Percentiles rank a stretch among this genome's conserved stretches.
Evolutionary conservation across 1,284 basidiomycete genomes (phyloP).

Genomic region (Amylostereum chailletii): DNA sequence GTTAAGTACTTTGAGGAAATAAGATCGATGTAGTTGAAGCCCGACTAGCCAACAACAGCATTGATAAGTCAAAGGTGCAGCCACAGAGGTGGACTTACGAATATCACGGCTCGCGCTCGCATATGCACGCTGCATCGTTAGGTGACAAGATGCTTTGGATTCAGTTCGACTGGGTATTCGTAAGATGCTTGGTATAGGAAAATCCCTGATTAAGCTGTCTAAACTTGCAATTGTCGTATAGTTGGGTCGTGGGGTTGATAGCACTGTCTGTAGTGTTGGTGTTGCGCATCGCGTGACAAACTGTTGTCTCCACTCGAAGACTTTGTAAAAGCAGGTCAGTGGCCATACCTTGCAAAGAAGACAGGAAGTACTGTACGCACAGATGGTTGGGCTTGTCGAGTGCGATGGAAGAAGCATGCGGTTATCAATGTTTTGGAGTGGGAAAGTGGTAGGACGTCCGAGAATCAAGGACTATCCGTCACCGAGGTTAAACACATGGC

Average conservation of each 20-base stretch:
- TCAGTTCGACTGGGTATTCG: conserved; percentile 15
- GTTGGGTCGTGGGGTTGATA: conserved; percentile 14
- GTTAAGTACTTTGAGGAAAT: conserved; percentile 63
- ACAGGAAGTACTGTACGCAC: conserved; percentile 4
- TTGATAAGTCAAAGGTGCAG: conserved; percentile 4
- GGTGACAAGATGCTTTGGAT: conserved; percentile 13
- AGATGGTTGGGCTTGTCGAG: conserved; percentile 1
- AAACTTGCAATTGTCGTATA: conserved; percentile 20
- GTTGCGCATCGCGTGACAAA: conserved; percentile 20
- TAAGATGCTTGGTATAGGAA: conserved; percentile 17
- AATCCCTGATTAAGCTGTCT: conserved; percentile 21
- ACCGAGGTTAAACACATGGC: background rate
- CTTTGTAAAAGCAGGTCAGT: conserved; percentile 9
- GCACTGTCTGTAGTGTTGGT: conserved; percentile 18
- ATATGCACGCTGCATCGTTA: conserved; percentile 19
- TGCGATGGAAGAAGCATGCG: background rate
- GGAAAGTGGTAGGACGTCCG: conserved; percentile 28
- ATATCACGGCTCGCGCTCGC: conserved; percentile 45
- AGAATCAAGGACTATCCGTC: conserved; percentile 1
- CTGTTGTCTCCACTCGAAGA: conserved; percentile 21
- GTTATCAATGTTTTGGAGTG: conserved; percentile 8
- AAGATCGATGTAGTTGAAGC: conserved; percentile 59
- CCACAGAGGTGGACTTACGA: conserved; percentile 28
- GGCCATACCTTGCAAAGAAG: background rate
- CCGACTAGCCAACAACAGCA: conserved; percentile 34